Conservation (phyloP, 441 rosid genomes). For the Pelargonium cotyledonis region DNA sequence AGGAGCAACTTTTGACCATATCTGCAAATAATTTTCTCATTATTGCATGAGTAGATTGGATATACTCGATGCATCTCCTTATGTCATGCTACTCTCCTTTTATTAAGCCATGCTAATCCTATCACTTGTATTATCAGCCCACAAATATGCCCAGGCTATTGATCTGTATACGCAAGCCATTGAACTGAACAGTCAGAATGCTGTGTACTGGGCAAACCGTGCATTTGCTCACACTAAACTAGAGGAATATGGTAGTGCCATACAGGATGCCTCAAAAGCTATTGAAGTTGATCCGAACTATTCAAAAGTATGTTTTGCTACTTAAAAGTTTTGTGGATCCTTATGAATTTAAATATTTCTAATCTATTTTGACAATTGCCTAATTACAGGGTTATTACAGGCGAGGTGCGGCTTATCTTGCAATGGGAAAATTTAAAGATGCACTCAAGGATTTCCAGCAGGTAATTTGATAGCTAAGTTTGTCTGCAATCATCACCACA, state of each 20-base stretch:
- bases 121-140: conserved; percentile 41
- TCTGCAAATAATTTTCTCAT: too few relatives aligned
- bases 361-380: conserved; percentile 25
- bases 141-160: conserved; percentile 68
- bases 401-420: conserved; percentile 94
- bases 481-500: background rate
- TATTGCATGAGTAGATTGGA: too few relatives aligned
- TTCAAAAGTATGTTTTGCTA: conserved; percentile 50
- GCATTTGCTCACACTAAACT: conserved; percentile 83
- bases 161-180: conserved; percentile 81
- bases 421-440: conserved; percentile 96
- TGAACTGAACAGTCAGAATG: conserved; percentile 53
- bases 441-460: conserved; percentile 96
- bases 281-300: conserved; percentile 78
- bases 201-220: conserved; percentile 96
- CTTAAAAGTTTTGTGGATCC: conserved; percentile 10
- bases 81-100: background rate
- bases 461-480: conserved; percentile 29
- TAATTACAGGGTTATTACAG: conserved; percentile 74
- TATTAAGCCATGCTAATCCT: conserved; percentile 15
- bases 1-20: too few relatives aligned
- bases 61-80: background rate
- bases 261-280: conserved; percentile 87
- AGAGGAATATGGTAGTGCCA: conserved; percentile 98
- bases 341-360: background rate